A percentile compares a stretch with the other conserved stretches of the same genome.
Evolutionary conservation across 2,329 filamentous ascomycete species (phyloP).

Genomic region (Arthrobotrys sinensis): DNA sequence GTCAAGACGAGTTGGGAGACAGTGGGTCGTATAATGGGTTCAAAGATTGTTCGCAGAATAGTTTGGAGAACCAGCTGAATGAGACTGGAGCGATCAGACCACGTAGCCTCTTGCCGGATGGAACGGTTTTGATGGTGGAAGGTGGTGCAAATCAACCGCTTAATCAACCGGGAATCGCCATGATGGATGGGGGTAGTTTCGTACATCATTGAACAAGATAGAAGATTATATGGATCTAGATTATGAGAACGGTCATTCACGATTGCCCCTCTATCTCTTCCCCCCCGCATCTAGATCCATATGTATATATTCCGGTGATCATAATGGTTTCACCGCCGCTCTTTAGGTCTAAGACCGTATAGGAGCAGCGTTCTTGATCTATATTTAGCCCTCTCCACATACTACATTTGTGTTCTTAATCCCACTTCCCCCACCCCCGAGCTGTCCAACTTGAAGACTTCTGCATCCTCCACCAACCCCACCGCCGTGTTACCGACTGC

Average conservation of each 20-base stretch:
- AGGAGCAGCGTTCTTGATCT: no score
- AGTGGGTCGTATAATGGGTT: slow-evolving; percentile 36
- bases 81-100: neutral
- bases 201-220: neutral
- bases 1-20: slow-evolving; percentile 26
- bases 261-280: no score
- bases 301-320: no score
- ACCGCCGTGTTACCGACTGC: no score
- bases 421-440: no score
- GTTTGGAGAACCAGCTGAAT: slow-evolving; percentile 2
- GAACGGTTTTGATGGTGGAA: neutral
- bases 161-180: neutral
- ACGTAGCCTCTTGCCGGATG: slow-evolving; percentile 2
- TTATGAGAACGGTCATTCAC: neutral
- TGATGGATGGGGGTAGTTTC: slow-evolving; percentile 16
- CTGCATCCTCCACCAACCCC: no score
- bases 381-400: no score
- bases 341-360: no score
- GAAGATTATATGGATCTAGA: neutral
- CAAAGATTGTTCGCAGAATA: slow-evolving; percentile 25
- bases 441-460: no score
- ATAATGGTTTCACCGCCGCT: no score
- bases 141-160: neutral
- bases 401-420: no score
- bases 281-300: no score